These are phyloP conservation scores for Hanseniaspora meyeri DNA, from an alignment of 805 yeast species.

Conservation along the genomic window DNA sequence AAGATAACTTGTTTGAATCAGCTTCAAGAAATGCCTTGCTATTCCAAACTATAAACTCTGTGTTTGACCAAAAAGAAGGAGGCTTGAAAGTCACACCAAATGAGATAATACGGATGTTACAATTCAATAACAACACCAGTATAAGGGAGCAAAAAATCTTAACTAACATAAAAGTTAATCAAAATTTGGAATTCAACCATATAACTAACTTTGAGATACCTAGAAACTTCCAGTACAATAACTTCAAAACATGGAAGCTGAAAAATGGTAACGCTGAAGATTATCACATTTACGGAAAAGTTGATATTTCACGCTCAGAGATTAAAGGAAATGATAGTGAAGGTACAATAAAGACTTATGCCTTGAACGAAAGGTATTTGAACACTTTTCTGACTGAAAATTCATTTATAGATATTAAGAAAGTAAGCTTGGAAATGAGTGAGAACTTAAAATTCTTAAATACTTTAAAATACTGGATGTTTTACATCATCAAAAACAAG, in stretches of 20 bases:
- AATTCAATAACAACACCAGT: slow-evolving; percentile 5
- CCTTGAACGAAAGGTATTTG: background rate
- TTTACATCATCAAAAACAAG: slow-evolving; percentile 2
- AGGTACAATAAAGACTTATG: background rate
- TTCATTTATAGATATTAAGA: slow-evolving; percentile 1
- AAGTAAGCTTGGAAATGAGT: background rate
- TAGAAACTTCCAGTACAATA: slow-evolving; percentile 1
- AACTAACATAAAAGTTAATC: background rate
- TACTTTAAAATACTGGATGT: slow-evolving; percentile 12
- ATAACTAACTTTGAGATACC: slow-evolving; percentile 10
- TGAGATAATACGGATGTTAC: slow-evolving; percentile 1
- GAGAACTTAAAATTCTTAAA: slow-evolving; percentile 5
- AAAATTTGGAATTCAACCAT: background rate
- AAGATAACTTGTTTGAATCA: background rate
- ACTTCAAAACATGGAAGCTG: slow-evolving; percentile 13
- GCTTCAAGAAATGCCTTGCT: slow-evolving; percentile 2
- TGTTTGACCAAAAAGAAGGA: slow-evolving; percentile 9
- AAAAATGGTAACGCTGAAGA: background rate
- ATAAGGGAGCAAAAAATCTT: slow-evolving; percentile 10
- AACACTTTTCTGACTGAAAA: slow-evolving; percentile 4
- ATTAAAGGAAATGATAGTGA: too few species aligned
- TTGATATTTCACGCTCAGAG: background rate
- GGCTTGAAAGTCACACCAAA: background rate
- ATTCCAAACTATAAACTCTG: slow-evolving; percentile 11
- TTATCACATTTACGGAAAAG: slow-evolving; percentile 2